Conservation (phyloP, 129 eudicot genomes). For the Helichrysum umbraculigerum region DNA sequence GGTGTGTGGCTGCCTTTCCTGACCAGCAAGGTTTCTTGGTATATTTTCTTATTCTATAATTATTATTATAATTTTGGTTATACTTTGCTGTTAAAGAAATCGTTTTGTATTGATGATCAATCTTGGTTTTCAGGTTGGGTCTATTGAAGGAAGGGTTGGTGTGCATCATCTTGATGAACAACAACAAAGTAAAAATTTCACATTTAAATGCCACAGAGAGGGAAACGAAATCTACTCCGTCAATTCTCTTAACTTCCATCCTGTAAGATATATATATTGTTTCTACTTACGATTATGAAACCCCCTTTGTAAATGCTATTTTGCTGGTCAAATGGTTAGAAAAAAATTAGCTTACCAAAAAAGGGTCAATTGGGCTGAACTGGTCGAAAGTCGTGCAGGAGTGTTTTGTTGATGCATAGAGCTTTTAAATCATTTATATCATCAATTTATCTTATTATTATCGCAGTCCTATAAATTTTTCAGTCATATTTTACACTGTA, state of each 20-base stretch:
- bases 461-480: too few species aligned
- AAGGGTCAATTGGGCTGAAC: slow-evolving; percentile 3
- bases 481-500: background rate
- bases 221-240: slow-evolving; percentile 80
- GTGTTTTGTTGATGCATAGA: too few species aligned
- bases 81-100: background rate
- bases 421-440: too few species aligned
- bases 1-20: slow-evolving; percentile 96
- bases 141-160: slow-evolving; percentile 98
- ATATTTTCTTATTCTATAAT: slow-evolving; percentile 8
- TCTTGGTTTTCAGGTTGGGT: slow-evolving; percentile 66
- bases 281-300: background rate
- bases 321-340: background rate
- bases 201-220: slow-evolving; percentile 96
- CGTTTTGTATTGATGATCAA: slow-evolving; percentile 12
- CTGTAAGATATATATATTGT: slow-evolving; percentile 54
- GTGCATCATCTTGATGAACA: slow-evolving; percentile 93
- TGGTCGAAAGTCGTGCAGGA: too few species aligned
- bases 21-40: slow-evolving; percentile 97
- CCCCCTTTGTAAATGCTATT: background rate
- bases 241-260: slow-evolving; percentile 90
- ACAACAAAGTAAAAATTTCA: slow-evolving; percentile 77
- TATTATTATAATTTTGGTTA: background rate
- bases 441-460: too few species aligned
- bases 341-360: background rate